phyloP scores from a whole-genome alignment of 129 eudicot genomes.

The Solidago caesia region DNA sequence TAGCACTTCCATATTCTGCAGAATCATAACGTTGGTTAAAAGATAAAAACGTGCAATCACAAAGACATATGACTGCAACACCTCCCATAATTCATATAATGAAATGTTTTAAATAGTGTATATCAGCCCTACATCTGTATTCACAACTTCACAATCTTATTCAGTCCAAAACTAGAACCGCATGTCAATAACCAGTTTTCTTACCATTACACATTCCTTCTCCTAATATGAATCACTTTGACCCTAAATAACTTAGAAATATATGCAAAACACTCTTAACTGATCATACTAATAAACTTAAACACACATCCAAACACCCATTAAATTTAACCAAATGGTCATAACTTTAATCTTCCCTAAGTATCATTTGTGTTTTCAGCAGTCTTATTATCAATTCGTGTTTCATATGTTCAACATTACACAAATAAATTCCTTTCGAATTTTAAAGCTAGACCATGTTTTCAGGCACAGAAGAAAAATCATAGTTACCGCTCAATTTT shows the following conservation, averaged over 20 bases:
- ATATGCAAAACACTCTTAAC: too few species aligned
- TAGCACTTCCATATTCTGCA: conserved; percentile 16
- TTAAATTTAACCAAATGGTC: background rate
- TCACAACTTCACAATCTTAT: background rate
- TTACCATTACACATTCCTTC: background rate
- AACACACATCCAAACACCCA: too few species aligned
- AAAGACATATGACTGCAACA: background rate
- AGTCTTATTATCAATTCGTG: background rate
- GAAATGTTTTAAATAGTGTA: background rate
- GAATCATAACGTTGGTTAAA: background rate
- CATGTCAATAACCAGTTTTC: background rate
- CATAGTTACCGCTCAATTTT: background rate
- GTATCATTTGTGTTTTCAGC: background rate
- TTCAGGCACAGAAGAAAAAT: background rate
- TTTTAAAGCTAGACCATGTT: background rate
- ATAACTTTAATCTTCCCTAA: background rate
- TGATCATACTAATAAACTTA: too few species aligned
- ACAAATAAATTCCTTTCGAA: background rate
- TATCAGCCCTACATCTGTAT: background rate
- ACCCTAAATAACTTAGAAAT: too few species aligned
- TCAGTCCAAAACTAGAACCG: background rate
- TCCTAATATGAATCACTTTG: too few species aligned
- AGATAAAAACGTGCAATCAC: background rate
- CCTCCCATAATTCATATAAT: background rate
- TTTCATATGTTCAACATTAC: background rate